Conservation (phyloP, 805 yeast genomes). For the Myxozyma monticola region DNA sequence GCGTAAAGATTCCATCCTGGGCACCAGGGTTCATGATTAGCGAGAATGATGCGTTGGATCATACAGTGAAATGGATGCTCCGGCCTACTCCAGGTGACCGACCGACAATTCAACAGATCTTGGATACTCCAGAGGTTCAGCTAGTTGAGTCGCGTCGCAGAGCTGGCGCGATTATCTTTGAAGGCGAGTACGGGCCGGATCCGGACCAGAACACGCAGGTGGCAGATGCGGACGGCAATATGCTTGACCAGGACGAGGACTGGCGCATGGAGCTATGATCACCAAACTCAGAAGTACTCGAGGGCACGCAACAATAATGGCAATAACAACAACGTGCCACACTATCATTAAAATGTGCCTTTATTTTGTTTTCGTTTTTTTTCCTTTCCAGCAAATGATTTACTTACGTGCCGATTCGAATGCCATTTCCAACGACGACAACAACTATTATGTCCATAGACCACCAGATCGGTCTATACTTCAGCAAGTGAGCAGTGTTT, state of each 20-base stretch:
- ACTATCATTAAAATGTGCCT: no score
- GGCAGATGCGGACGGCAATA: conserved; percentile 9
- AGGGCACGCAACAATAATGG: no score
- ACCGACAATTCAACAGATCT: conserved; percentile 75
- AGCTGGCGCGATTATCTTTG: conserved; percentile 92
- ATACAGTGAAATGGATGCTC: conserved; percentile 83
- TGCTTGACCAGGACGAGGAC: conserved; percentile 31
- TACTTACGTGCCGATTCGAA: no score
- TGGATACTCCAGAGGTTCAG: conserved; percentile 69
- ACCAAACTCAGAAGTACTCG: no score
- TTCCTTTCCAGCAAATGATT: no score
- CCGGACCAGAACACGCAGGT: conserved; percentile 42
- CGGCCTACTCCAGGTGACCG: conserved; percentile 76
- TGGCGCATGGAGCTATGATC: conserved; percentile 31
- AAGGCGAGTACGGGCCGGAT: conserved; percentile 91
- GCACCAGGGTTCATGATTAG: conserved; percentile 83
- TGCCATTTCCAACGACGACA: no score
- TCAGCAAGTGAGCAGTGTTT: no score
- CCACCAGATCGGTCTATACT: no score
- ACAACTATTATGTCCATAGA: no score
- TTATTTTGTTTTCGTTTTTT: no score
- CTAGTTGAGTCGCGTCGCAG: conserved; percentile 77
- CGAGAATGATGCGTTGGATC: conserved; percentile 59
- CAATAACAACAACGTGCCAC: no score
- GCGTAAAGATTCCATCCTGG: conserved; percentile 58